Evolutionary conservation across 176 grass and related monocot species (phyloP).

Genomic region (Zizania latifolia): DNA sequence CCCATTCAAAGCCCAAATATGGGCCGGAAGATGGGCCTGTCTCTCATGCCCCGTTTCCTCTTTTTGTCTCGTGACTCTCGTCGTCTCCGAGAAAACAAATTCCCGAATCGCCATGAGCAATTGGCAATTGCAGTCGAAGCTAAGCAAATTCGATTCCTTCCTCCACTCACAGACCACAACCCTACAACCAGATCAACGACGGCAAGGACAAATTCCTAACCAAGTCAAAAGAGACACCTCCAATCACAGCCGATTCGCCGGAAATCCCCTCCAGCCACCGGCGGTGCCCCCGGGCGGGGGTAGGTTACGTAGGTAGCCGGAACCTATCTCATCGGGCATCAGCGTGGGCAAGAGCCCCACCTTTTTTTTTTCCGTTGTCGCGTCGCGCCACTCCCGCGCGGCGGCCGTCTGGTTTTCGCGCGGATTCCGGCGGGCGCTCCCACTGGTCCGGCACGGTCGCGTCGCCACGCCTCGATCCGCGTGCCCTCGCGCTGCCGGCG

Average conservation of each 20-base stretch:
- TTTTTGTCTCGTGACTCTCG: no score
- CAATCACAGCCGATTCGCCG: not conserved
- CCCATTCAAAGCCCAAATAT: not conserved
- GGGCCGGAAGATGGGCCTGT: not conserved
- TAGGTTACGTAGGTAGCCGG: not conserved
- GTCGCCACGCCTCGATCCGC: not conserved
- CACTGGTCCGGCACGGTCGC: not conserved
- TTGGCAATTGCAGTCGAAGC: not conserved
- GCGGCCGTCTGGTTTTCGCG: not conserved
- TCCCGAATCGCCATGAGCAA: not conserved
- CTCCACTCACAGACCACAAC: not conserved
- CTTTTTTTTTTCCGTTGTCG: not conserved
- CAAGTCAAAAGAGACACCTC: not conserved
- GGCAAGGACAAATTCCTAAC: not conserved
- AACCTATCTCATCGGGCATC: constrained; percentile 15
- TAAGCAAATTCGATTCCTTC: not conserved
- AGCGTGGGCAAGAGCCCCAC: not conserved
- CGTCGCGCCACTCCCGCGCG: not conserved
- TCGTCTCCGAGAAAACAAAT: not conserved
- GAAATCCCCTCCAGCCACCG: not conserved
- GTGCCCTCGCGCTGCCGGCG: not conserved
- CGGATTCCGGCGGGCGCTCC: not conserved
- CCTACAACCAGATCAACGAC: not conserved
- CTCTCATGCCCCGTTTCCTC: not conserved
- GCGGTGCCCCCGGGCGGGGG: not conserved